A percentile compares a stretch with the other conserved stretches of the same genome.
These are phyloP conservation scores for Podila minutissima DNA, from an alignment of 192 early-diverging fungal species.

Conservation along the genomic window DNA sequence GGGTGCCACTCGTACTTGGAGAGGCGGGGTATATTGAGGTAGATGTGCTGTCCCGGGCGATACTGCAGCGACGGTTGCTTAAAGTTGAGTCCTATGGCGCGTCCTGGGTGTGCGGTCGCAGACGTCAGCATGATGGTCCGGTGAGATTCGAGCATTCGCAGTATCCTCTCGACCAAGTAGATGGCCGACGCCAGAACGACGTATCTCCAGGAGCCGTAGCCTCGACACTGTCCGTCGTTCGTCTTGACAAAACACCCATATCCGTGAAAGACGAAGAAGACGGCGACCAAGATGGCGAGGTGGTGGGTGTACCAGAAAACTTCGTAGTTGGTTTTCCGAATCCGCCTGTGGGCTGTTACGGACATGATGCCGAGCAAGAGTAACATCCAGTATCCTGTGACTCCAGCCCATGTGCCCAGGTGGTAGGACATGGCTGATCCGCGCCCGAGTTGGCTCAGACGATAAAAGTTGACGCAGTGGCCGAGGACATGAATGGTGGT, in stretches of 20 bases:
- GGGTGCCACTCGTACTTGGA: slow-evolving; percentile 82
- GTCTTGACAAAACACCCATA: slow-evolving; percentile 64
- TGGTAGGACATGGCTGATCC: slow-evolving; percentile 44
- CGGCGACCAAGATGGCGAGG: slow-evolving; percentile 68
- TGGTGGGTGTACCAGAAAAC: slow-evolving; percentile 86
- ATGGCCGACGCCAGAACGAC: slow-evolving; percentile 56
- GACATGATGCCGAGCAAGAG: slow-evolving; percentile 72
- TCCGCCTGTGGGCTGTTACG: slow-evolving; percentile 63
- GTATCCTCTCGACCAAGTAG: slow-evolving; percentile 71
- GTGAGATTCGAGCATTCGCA: slow-evolving; percentile 63
- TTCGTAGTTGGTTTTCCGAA: slow-evolving; percentile 73
- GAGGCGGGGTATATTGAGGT: slow-evolving; percentile 74
- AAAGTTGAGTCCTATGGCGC: slow-evolving; percentile 72
- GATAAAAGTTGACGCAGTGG: slow-evolving; percentile 68
- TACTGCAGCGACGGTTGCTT: slow-evolving; percentile 58
- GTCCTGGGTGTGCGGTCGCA: slow-evolving; percentile 78
- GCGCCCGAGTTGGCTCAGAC: slow-evolving; percentile 27
- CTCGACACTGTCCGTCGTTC: slow-evolving; percentile 49
- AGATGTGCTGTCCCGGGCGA: slow-evolving; percentile 77
- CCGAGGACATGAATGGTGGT: slow-evolving; percentile 67
- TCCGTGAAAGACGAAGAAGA: slow-evolving; percentile 73
- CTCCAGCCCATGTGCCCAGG: slow-evolving; percentile 58
- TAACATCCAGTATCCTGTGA: slow-evolving; percentile 76
- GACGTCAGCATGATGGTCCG: slow-evolving; percentile 65
- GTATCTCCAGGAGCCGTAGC: slow-evolving; percentile 62